Percentiles rank a stretch among this genome's conserved stretches.
Evolutionary conservation across 768 basidiomycete genomes (phyloP).

Genomic region (Trametes gibbosa): DNA sequence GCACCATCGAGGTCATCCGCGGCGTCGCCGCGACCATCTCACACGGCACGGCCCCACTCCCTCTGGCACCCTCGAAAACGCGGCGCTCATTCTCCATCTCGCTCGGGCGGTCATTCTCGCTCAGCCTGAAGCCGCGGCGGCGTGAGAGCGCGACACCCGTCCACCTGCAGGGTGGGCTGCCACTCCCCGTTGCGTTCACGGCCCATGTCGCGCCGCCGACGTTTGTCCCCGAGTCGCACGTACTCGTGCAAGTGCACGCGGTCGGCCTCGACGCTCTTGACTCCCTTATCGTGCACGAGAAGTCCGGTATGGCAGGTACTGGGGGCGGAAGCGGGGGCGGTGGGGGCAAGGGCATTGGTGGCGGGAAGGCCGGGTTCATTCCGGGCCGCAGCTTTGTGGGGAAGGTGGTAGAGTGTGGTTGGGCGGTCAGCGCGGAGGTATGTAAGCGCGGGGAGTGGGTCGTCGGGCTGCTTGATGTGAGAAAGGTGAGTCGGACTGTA

Average conservation of each 20-base stretch:
- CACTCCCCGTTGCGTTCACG: constrained; percentile 28
- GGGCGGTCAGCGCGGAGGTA: constrained; percentile 63
- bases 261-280: constrained; percentile 81
- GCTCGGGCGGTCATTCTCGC: constrained; percentile 22
- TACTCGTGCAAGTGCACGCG: constrained; percentile 89
- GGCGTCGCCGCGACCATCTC: constrained; percentile 36
- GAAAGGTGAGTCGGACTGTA: constrained; percentile 67
- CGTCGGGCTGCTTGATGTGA: constrained; percentile 71
- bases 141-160: constrained; percentile 26
- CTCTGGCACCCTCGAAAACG: background rate
- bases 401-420: constrained; percentile 77
- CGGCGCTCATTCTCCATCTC: constrained; percentile 22
- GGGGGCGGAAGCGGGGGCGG: constrained; percentile 17
- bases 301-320: constrained; percentile 24
- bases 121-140: constrained; percentile 16
- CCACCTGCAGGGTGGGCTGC: constrained; percentile 23
- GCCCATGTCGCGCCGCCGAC: constrained; percentile 58
- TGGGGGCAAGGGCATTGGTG: constrained; percentile 30
- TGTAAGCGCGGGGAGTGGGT: constrained; percentile 84
- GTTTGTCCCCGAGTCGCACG: constrained; percentile 63
- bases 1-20: constrained; percentile 73
- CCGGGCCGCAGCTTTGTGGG: constrained; percentile 90
- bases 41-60: background rate
- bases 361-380: constrained; percentile 56
- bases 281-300: constrained; percentile 57